phyloP scores from a whole-genome alignment of 1,284 basidiomycete genomes.

The Ceratobasidium sp. region DNA sequence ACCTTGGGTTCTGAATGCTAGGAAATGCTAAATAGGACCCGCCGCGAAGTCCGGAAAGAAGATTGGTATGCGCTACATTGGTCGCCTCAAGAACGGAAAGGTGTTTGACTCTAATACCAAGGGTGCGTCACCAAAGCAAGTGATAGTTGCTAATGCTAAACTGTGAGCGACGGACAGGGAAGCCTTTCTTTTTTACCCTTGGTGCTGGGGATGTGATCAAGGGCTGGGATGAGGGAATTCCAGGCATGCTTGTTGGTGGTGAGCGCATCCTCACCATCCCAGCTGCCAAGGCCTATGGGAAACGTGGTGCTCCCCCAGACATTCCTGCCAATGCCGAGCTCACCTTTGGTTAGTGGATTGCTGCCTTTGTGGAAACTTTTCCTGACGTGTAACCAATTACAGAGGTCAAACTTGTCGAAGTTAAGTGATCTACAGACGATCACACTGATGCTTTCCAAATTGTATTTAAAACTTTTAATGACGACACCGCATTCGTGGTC shows the following conservation, averaged over 20 bases:
- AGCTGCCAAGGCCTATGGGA: slow-evolving; percentile 75
- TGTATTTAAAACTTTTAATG: background rate
- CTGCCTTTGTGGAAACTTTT: too few relatives aligned
- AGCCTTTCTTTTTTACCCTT: slow-evolving; percentile 79
- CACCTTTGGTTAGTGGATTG: slow-evolving; percentile 76
- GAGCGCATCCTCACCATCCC: slow-evolving; percentile 88
- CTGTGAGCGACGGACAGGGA: background rate
- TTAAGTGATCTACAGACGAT: slow-evolving; percentile 11
- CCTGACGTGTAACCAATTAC: slow-evolving; percentile 50
- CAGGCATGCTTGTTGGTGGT: slow-evolving; percentile 91
- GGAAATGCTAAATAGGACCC: slow-evolving; percentile 57
- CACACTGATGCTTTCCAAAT: too few relatives aligned
- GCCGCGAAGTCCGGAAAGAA: slow-evolving; percentile 87
- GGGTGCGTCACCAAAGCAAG: slow-evolving; percentile 57
- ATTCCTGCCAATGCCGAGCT: slow-evolving; percentile 74
- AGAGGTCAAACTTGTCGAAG: slow-evolving; percentile 75
- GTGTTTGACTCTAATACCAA: slow-evolving; percentile 90
- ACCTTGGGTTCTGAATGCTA: background rate
- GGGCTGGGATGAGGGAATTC: slow-evolving; percentile 93
- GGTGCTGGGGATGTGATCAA: slow-evolving; percentile 93
- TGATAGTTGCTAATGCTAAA: slow-evolving; percentile 32
- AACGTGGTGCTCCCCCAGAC: slow-evolving; percentile 51
- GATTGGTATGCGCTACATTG: slow-evolving; percentile 89
- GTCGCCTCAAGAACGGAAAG: slow-evolving; percentile 86
- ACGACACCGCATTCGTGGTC: background rate